A percentile compares a stretch with the other conserved stretches of the same genome.
These are phyloP conservation scores for Cardamine chenopodiifolia DNA, from an alignment of 345 rosid genomes.

Conservation along the genomic window DNA sequence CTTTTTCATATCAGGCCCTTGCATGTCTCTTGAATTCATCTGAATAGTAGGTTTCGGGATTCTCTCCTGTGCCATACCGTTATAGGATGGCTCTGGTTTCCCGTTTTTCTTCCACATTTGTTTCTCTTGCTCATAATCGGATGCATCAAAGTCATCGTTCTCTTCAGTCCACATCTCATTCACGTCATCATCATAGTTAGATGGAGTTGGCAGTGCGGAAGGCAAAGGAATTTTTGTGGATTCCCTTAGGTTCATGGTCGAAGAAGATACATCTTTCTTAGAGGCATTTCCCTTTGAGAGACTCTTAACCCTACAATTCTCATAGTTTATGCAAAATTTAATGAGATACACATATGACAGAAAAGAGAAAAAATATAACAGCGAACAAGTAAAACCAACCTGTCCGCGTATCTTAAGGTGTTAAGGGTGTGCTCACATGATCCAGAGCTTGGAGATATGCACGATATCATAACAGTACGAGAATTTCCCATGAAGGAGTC, in stretches of 20 bases:
- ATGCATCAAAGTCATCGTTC: conserved; percentile 72
- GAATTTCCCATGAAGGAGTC: conserved; percentile 98
- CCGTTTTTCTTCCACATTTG: conserved; percentile 69
- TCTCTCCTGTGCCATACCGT: conserved; percentile 56
- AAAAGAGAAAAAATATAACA: background rate
- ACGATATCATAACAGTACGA: conserved; percentile 96
- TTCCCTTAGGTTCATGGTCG: conserved; percentile 75
- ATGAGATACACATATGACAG: conserved; percentile 17
- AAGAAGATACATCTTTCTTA: conserved; percentile 77
- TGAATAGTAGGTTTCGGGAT: conserved; percentile 55
- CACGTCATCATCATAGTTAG: conserved; percentile 67
- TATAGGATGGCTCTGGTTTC: conserved; percentile 57
- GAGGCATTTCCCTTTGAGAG: conserved; percentile 88
- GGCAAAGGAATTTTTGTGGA: conserved; percentile 69
- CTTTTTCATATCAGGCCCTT: conserved; percentile 56
- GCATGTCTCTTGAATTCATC: conserved; percentile 47
- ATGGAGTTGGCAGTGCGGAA: conserved; percentile 58
- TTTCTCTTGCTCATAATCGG: conserved; percentile 77
- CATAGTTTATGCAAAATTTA: conserved; percentile 14
- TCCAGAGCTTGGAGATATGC: conserved; percentile 98
- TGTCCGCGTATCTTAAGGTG: conserved; percentile 99
- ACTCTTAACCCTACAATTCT: conserved; percentile 81
- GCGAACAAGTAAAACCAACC: conserved; percentile 48
- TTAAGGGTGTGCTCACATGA: conserved; percentile 98
- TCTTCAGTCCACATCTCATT: conserved; percentile 81